Evolutionary conservation across 768 basidiomycete genomes (phyloP).

Genomic region (Cytidiella melzeri): DNA sequence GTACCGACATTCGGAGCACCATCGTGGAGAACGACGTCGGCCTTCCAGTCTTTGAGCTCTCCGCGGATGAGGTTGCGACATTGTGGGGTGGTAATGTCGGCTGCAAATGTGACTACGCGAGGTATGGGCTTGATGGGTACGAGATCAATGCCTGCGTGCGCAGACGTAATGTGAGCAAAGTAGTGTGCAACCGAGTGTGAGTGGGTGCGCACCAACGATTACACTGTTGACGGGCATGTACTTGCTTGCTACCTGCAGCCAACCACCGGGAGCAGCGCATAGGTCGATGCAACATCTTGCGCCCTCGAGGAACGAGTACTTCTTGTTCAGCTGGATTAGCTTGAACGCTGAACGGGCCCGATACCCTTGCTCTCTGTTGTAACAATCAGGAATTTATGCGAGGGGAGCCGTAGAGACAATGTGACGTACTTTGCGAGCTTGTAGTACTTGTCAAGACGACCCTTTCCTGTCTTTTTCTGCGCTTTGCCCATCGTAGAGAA

Average conservation of each 20-base stretch:
- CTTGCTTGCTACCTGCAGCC: conserved; percentile 97
- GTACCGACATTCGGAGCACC: conserved; percentile 99
- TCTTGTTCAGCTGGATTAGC: conserved; percentile 97
- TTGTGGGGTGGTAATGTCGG: conserved; percentile 89
- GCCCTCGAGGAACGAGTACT: conserved; percentile 85
- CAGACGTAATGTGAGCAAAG: conserved; percentile 6
- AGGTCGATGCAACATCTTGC: conserved; percentile 95
- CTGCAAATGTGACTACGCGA: conserved; percentile 82
- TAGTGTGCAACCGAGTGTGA: conserved; percentile 1
- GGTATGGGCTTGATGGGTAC: conserved; percentile 96
- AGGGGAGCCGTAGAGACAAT: conserved; percentile 3
- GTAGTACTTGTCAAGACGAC: conserved; percentile 95
- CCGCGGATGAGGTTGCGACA: conserved; percentile 82
- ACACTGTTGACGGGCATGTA: conserved; percentile 92
- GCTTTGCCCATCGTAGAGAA: conserved; percentile 31
- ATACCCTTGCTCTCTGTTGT: conserved; percentile 92
- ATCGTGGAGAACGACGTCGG: conserved; percentile 96
- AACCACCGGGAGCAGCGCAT: conserved; percentile 97
- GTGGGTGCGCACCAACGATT: conserved; percentile 65
- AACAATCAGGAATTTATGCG: conserved; percentile 7
- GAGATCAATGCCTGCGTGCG: conserved; percentile 75
- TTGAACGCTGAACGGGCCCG: conserved; percentile 99
- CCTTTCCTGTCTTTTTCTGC: conserved; percentile 97
- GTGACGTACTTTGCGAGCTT: conserved; percentile 87
- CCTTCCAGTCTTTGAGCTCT: conserved; percentile 98